phyloP scores from a whole-genome alignment of 768 basidiomycete genomes.

The Trametes cinnabarina region DNA sequence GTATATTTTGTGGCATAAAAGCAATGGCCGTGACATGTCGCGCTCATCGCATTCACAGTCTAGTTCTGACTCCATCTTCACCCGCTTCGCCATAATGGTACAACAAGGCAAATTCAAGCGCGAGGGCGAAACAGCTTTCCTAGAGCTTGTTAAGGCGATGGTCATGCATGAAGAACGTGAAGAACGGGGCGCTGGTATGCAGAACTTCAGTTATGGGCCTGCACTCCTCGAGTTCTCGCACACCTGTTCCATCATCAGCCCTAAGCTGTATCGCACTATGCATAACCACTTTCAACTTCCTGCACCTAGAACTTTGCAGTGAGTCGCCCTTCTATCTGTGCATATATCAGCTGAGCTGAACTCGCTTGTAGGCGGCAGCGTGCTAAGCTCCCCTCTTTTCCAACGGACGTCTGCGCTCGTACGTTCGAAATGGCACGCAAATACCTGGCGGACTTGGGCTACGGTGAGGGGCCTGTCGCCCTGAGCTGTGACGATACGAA shows the following conservation, averaged over 20 bases:
- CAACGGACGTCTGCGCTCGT: conserved; percentile 20
- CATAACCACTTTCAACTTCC: conserved; percentile 21
- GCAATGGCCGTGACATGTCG: too few species aligned
- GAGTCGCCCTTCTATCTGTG: too few species aligned
- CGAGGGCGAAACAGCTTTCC: conserved; percentile 26
- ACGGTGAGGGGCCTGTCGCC: conserved; percentile 24
- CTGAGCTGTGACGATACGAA: conserved; percentile 40
- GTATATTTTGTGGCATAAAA: neutral
- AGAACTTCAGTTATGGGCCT: conserved; percentile 37
- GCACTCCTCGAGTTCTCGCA: conserved; percentile 33
- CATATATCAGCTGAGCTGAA: too few species aligned
- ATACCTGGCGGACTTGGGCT: conserved; percentile 19
- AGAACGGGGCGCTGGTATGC: conserved; percentile 31
- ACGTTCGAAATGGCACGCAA: conserved; percentile 23
- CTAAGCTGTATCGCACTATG: conserved; percentile 29
- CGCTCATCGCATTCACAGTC: neutral
- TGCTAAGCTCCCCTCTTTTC: conserved; percentile 24
- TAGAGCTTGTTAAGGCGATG: conserved; percentile 33
- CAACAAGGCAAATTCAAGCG: conserved; percentile 26
- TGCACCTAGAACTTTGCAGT: conserved; percentile 19
- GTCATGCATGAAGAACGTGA: conserved; percentile 26
- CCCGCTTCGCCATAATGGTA: conserved; percentile 12
- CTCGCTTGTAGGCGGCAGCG: neutral
- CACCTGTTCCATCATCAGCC: conserved; percentile 28
- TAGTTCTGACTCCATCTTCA: neutral